Conservation (phyloP, 2,329 filamentous ascomycete genomes). For the Reticulascus tulasneorum region DNA sequence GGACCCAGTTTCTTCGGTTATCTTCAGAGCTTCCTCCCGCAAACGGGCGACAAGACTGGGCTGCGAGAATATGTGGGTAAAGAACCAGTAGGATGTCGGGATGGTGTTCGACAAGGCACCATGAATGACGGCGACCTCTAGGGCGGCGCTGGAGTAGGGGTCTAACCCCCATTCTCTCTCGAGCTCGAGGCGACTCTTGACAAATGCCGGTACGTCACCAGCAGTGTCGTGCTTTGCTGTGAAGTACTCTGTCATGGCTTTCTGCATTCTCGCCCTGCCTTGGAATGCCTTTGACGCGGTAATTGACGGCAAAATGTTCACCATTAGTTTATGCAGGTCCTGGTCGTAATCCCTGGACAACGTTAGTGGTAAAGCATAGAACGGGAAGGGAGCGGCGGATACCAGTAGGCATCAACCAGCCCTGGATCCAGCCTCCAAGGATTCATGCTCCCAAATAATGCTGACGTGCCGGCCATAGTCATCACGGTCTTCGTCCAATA, state of each 20-base stretch:
- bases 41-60: constrained; percentile 21
- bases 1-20: constrained; percentile 7
- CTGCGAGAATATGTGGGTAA: constrained; percentile 23
- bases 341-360: constrained; percentile 21
- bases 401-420: constrained; percentile 30
- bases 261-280: constrained; percentile 17
- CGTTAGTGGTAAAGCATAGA: no score
- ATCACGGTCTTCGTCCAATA: constrained; percentile 31
- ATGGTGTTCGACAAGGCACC: constrained; percentile 28
- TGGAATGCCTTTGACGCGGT: constrained; percentile 24
- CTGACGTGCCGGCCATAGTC: constrained; percentile 30
- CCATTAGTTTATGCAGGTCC: constrained; percentile 20
- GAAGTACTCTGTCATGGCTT: constrained; percentile 25
- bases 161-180: constrained; percentile 22
- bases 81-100: constrained; percentile 31
- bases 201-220: constrained; percentile 20
- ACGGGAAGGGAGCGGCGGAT: not conserved
- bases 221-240: constrained; percentile 19
- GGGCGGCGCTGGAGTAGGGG: constrained; percentile 20
- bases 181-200: constrained; percentile 22
- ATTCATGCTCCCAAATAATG: constrained; percentile 39
- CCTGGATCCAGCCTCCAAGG: constrained; percentile 28
- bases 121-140: constrained; percentile 25
- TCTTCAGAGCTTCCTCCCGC: constrained; percentile 18
- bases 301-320: constrained; percentile 25